phyloP scores from a whole-genome alignment of 768 basidiomycete species.

The Porpolomopsis calyptriformis region DNA sequence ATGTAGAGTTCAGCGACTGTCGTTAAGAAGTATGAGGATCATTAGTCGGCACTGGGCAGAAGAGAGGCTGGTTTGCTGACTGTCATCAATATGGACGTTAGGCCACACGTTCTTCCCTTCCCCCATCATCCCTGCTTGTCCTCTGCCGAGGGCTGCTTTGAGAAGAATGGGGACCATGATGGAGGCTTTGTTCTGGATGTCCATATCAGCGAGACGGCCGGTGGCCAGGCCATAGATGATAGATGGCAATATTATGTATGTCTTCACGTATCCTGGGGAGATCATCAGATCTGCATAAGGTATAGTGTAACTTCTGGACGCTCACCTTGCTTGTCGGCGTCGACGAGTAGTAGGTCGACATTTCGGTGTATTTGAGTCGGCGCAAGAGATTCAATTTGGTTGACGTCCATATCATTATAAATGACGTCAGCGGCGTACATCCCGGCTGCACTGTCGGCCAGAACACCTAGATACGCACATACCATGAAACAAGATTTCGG shows the following conservation, averaged over 20 bases:
- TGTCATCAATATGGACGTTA: conserved; percentile 13
- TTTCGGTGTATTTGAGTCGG: conserved; percentile 36
- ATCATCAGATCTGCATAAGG: background rate
- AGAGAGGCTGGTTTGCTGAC: conserved; percentile 6
- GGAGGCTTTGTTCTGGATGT: conserved; percentile 34
- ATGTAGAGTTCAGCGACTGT: conserved; percentile 37
- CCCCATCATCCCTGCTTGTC: conserved; percentile 15
- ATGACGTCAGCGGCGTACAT: conserved; percentile 24
- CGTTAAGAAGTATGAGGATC: background rate
- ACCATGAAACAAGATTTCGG: background rate
- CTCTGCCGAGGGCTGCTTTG: conserved; percentile 13
- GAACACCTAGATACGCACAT: conserved; percentile 5
- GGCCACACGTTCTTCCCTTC: conserved; percentile 19
- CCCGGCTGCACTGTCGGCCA: conserved; percentile 34
- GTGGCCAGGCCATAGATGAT: conserved; percentile 51
- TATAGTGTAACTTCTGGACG: background rate
- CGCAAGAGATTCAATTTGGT: conserved; percentile 36
- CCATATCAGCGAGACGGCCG: conserved; percentile 37
- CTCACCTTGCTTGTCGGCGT: conserved; percentile 39
- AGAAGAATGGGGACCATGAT: conserved; percentile 18
- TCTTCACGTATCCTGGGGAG: conserved; percentile 36
- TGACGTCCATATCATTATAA: conserved; percentile 39
- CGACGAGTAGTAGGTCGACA: conserved; percentile 37
- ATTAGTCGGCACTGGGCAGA: background rate
- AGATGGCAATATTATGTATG: conserved; percentile 41